phyloP scores from a whole-genome alignment of 2,329 filamentous ascomycete species.

The Claviceps sp. region DNA sequence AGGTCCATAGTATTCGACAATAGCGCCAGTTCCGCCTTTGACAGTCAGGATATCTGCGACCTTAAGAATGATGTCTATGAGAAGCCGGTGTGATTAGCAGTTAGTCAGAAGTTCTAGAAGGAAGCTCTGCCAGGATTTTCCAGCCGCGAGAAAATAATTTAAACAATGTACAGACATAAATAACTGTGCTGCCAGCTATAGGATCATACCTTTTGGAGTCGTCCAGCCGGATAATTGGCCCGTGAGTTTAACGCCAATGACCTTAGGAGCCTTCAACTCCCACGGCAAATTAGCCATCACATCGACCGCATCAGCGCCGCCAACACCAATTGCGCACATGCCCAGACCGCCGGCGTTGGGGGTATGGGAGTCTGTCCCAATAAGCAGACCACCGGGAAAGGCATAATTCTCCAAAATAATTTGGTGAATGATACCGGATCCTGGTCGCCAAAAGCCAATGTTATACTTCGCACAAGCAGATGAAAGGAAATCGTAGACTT shows the following conservation, averaged over 20 bases:
- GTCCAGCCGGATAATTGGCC: slow-evolving; percentile 85
- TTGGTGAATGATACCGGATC: slow-evolving; percentile 98
- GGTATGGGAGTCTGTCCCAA: slow-evolving; percentile 96
- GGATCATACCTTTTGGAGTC: slow-evolving; percentile 65
- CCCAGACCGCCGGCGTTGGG: slow-evolving; percentile 94
- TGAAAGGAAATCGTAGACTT: slow-evolving; percentile 96
- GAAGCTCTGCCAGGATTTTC: not conserved
- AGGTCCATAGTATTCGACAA: slow-evolving; percentile 56
- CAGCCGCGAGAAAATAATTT: not conserved
- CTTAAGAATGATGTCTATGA: slow-evolving; percentile 84
- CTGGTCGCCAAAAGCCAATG: slow-evolving; percentile 98
- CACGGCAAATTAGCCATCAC: slow-evolving; percentile 95
- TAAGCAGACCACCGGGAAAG: slow-evolving; percentile 95
- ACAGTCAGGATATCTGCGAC: slow-evolving; percentile 93
- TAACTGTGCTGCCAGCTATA: not conserved
- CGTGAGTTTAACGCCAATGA: slow-evolving; percentile 92
- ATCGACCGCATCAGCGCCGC: slow-evolving; percentile 96
- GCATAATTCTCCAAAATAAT: slow-evolving; percentile 98
- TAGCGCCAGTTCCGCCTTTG: slow-evolving; percentile 91
- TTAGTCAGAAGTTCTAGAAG: not conserved
- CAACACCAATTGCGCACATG: slow-evolving; percentile 90
- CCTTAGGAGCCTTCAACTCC: slow-evolving; percentile 96
- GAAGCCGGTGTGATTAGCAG: not conserved
- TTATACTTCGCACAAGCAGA: slow-evolving; percentile 96
- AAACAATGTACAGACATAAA: not conserved